phyloP scores from a whole-genome alignment of 768 basidiomycete genomes.

The Russula foetens region DNA sequence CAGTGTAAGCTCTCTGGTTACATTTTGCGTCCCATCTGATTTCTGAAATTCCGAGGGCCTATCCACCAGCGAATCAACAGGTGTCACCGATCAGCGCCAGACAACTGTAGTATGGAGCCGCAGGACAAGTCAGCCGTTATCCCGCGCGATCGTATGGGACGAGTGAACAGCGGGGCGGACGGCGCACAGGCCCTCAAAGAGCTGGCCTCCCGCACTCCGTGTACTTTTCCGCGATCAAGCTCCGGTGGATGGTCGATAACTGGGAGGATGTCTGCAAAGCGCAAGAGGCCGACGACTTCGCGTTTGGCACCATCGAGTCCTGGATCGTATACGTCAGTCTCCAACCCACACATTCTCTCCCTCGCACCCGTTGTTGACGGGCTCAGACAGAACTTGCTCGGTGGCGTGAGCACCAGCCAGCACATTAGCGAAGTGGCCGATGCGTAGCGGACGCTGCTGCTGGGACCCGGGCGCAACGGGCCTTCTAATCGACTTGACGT shows the following conservation, averaged over 20 bases:
- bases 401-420: constrained; percentile 56
- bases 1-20: no score
- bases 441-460: constrained; percentile 88
- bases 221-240: constrained; percentile 95
- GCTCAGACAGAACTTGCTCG: constrained; percentile 62
- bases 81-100: constrained; percentile 97
- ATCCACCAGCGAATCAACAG: constrained; percentile 30
- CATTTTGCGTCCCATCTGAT: not conserved
- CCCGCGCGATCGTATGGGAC: constrained; percentile 91
- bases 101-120: constrained; percentile 93
- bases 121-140: constrained; percentile 80
- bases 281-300: constrained; percentile 69
- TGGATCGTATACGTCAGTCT: constrained; percentile 80
- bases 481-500: constrained; percentile 74
- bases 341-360: not conserved
- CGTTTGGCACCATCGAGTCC: constrained; percentile 94
- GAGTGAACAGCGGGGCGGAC: constrained; percentile 63
- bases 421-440: constrained; percentile 94
- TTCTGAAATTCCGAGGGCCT: constrained; percentile 2
- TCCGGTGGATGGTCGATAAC: constrained; percentile 95
- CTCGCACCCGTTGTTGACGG: not conserved
- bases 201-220: constrained; percentile 91
- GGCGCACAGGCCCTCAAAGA: constrained; percentile 56
- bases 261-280: constrained; percentile 67
- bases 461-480: constrained; percentile 95